Evolutionary conservation across 495 filamentous ascomycete genomes (phyloP), one percentile per base, ranked within the genome.

Genomic region (Neurospora sp.): DNA sequence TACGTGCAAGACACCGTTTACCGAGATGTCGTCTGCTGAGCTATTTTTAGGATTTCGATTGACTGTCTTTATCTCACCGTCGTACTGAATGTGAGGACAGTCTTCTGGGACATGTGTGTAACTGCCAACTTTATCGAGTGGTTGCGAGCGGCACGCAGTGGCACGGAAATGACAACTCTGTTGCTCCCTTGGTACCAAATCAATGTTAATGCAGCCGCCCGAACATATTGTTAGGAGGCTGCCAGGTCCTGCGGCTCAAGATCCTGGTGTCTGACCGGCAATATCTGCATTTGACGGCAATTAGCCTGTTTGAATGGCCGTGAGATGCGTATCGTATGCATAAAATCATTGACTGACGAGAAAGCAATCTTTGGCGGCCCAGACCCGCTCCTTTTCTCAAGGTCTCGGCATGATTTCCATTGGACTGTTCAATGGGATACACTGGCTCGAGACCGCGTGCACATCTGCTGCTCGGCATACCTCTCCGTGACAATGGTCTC

Each of bases 231-330:
- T 71, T 59, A 59, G 59, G 39, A 74, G 42, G 31, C 70, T 35
- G 69, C 7, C 14, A 38, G 47, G 71, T 73, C 70, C 35, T 74
- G 70, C 69, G 41, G 47, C 59, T 61, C 45, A n/a, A 39, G 39
- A 70, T 45, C 72, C 70, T 71, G 35, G 20, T 70, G 39, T 47
- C 41, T 44, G 42, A 37, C 70, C 37, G 73, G 76, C 74, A 77
- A 74, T 77, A 74, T 74, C 72, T 44, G 70, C 22, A 73, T 65
- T 65, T 65, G 53, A 72, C 69, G 72, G 71, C 75, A 79, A 78
- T 78, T 79, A 79, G 76, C 76, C 78, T 79, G 76, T 74, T 74
- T 71, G 69, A 72, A 31, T 31, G 35, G 31, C 18, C 45, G 45
- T 9, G 10, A 68, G 27, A 38, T 38, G 35, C 45, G 39, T 45